phyloP scores from a whole-genome alignment of 306 rosid species.

The Cucurbita pepo region DNA sequence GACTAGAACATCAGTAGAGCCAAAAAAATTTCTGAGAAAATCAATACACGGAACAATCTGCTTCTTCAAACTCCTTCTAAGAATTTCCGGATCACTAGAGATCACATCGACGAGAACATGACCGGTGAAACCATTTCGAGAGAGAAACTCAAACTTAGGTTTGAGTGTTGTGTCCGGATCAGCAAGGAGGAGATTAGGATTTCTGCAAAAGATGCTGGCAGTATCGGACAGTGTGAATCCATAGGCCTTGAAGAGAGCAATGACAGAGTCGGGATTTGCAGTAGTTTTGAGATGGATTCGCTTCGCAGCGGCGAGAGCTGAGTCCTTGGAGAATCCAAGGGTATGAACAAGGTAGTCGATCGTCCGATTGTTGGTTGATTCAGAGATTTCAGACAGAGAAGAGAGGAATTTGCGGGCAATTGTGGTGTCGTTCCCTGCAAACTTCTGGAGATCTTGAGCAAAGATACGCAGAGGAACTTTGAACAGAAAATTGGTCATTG shows the following conservation, averaged over 20 bases:
- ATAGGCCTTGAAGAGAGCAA: slow-evolving; percentile 2
- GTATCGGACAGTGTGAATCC: slow-evolving; percentile 7
- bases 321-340: slow-evolving; percentile 1
- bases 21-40: slow-evolving; percentile 5
- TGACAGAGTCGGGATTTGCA: background rate
- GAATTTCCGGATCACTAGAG: background rate
- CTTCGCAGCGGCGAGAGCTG: slow-evolving; percentile 1
- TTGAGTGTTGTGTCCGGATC: background rate
- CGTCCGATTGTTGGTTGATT: background rate
- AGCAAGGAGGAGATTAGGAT: background rate
- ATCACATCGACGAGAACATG: background rate
- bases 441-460: background rate
- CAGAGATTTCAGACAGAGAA: background rate
- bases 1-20: background rate
- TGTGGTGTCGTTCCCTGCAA: background rate
- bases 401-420: background rate
- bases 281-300: background rate
- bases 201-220: background rate
- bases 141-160: slow-evolving; percentile 12
- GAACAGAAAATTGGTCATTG: background rate
- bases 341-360: background rate
- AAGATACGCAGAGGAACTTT: background rate
- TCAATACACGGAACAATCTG: slow-evolving; percentile 8
- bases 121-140: slow-evolving; percentile 3
- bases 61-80: slow-evolving; percentile 7